Evolutionary conservation across 2,329 filamentous ascomycete genomes (phyloP), one percentile per base, ranked within the genome.

Genomic region (Neofusicoccum umdonicola): DNA sequence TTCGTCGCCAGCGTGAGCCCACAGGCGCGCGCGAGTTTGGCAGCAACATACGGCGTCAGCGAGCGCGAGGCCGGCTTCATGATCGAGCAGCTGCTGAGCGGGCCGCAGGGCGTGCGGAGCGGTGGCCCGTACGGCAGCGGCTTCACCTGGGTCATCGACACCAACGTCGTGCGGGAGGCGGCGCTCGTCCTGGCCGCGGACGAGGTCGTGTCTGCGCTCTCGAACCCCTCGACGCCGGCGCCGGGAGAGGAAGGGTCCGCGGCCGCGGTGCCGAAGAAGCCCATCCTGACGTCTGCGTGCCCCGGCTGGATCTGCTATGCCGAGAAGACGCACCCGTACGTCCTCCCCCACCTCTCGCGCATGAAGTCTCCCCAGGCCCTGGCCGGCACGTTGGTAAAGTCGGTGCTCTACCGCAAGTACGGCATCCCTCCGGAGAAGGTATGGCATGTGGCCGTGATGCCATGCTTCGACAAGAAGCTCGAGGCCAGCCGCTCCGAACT

Each of bases 281-380:
- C 92, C 0, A 87, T 94, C 35, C 84, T 99, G 48, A 92, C 93
- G 8, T 93, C 93, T 3, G 92, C 92, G 19, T 99, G 95, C 76
- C 95, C 95, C 0, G 95, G 95, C 7, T 99, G 96, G 93, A 94
- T 99, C 64, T 99, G 95, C 79, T 99, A 99, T 73, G 94, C 94
- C 31, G 95, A 99, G 77, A 98, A 99, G 80, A 98, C 94, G 63
- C 95, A 99, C 73, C 93, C 95, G 1, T 90, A 97, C 73, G 88
- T 98, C 63, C 84, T 99, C 57, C 92, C 93, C 34, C 93, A 99
- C 76, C 83, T 99, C 62, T 97, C 93, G 65, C 87, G 87, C 57
- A 84, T 98, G 68, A 99, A 98, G 77, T 97, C 93, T 4, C 94
- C 95, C 13, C 95, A 99, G 77, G 94, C 95, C 31, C 80, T 99